Conservation (phyloP, 129 eudicot genomes). For the Lonicera japonica region DNA sequence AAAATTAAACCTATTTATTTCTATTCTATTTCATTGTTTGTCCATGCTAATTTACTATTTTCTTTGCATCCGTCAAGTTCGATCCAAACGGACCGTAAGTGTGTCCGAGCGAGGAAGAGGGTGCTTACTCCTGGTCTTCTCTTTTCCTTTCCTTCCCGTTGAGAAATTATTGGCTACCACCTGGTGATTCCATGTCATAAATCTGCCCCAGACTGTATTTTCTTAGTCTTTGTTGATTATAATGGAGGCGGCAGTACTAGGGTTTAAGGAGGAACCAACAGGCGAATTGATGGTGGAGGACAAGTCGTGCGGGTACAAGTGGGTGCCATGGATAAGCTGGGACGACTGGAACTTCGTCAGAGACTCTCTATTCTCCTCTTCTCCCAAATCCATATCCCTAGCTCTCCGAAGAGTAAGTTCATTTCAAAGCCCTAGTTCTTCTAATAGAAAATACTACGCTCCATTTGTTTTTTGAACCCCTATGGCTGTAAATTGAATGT, state of each 20-base stretch:
- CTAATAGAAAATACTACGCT: not conserved
- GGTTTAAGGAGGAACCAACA: constrained; percentile 34
- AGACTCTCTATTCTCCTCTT: constrained; percentile 67
- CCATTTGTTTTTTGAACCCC: not conserved
- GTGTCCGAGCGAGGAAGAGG: too few relatives aligned
- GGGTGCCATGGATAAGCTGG: constrained; percentile 94
- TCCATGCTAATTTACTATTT: too few relatives aligned
- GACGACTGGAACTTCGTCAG: constrained; percentile 77
- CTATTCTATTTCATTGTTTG: too few relatives aligned
- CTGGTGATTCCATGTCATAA: too few relatives aligned
- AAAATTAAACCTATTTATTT: too few relatives aligned
- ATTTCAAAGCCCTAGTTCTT: constrained; percentile 22
- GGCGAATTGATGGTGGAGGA: constrained; percentile 24
- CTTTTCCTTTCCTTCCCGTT: too few relatives aligned
- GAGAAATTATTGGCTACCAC: too few relatives aligned
- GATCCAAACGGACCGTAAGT: too few relatives aligned
- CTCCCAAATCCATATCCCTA: constrained; percentile 29
- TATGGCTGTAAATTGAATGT: constrained; percentile 4
- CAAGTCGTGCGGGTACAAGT: constrained; percentile 30
- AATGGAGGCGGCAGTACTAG: constrained; percentile 26
- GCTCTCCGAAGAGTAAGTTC: constrained; percentile 41
- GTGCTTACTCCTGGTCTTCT: too few relatives aligned
- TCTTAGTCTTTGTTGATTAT: too few relatives aligned
- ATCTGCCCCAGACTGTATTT: too few relatives aligned
- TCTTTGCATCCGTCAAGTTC: too few relatives aligned